A percentile compares a stretch with the other conserved stretches of the same genome.
Conservation (phyloP, 2,329 filamentous ascomycete species). For the Acephala macrosclerotiorum region DNA sequence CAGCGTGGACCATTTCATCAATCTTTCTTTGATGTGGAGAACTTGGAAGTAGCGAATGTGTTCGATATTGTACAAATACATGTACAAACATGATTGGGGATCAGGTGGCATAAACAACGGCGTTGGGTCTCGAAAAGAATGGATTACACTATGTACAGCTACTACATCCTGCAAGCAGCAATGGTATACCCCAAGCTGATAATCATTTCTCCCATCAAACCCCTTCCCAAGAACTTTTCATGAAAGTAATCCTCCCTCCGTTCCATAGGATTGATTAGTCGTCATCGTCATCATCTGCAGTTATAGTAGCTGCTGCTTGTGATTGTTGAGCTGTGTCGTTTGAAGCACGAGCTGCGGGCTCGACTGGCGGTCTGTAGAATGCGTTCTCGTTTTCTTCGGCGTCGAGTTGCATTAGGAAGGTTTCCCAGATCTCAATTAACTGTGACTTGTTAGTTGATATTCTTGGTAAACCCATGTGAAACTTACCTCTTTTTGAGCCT, state of each 20-base stretch:
- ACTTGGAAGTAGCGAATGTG: background rate
- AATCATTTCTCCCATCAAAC: constrained; percentile 13
- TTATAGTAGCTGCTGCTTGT: constrained; percentile 28
- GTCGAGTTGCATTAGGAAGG: constrained; percentile 94
- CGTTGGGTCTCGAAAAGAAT: constrained; percentile 20
- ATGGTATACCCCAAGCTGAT: constrained; percentile 20
- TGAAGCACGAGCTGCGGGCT: constrained; percentile 53
- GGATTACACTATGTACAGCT: constrained; percentile 44
- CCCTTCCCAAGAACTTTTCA: constrained; percentile 3
- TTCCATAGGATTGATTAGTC: constrained; percentile 8
- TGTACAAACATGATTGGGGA: constrained; percentile 6
- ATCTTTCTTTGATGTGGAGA: too few relatives aligned
- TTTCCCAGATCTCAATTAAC: constrained; percentile 93
- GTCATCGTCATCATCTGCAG: constrained; percentile 37
- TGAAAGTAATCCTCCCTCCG: background rate
- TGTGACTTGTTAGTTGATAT: constrained; percentile 38
- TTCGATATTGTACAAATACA: constrained; percentile 14
- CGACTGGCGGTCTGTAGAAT: constrained; percentile 70
- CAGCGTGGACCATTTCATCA: too few relatives aligned
- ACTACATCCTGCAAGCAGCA: constrained; percentile 29
- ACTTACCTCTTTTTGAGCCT: constrained; percentile 94
- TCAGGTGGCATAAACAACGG: constrained; percentile 13
- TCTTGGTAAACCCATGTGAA: too few relatives aligned
- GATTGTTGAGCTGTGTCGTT: constrained; percentile 17
- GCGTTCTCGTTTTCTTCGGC: constrained; percentile 84